These are phyloP conservation scores for Azolla pinnata DNA, from an alignment of 75 land plant species.

Conservation along the genomic window DNA sequence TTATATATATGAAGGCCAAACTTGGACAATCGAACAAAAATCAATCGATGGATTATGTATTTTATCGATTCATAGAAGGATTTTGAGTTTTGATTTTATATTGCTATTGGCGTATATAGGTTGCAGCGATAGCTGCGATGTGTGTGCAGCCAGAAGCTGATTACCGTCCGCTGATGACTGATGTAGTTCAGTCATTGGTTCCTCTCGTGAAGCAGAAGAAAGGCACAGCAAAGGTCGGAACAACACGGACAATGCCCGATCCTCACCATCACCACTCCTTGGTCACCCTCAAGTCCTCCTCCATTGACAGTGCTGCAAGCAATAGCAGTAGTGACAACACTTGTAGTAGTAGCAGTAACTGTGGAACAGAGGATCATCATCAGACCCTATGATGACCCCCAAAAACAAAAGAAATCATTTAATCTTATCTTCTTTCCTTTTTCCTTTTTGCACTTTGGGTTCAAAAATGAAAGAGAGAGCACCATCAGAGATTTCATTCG, in stretches of 20 bases:
- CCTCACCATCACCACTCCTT: background rate
- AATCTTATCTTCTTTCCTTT: too few relatives aligned
- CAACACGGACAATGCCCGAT: too few relatives aligned
- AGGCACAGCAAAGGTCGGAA: conserved; percentile 22
- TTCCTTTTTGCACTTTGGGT: too few relatives aligned
- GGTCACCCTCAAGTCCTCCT: background rate
- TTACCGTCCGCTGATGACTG: conserved; percentile 14
- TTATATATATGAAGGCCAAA: too few relatives aligned
- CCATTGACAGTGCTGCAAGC: background rate
- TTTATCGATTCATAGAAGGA: background rate
- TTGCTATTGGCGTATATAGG: conserved; percentile 2
- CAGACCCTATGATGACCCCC: too few relatives aligned
- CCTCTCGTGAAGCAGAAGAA: conserved; percentile 46
- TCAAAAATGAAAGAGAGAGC: too few relatives aligned
- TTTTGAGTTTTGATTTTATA: background rate
- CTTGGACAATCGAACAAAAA: too few relatives aligned
- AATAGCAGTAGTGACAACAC: background rate
- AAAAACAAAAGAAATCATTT: too few relatives aligned
- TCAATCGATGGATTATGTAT: background rate
- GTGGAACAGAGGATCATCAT: background rate
- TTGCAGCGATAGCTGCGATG: conserved; percentile 7
- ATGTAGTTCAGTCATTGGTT: conserved; percentile 79
- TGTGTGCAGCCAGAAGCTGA: too few relatives aligned
- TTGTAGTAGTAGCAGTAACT: background rate
- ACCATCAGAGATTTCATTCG: too few relatives aligned